Evolutionary conservation across 768 basidiomycete genomes (phyloP).

Genomic region (Russula vinacea): DNA sequence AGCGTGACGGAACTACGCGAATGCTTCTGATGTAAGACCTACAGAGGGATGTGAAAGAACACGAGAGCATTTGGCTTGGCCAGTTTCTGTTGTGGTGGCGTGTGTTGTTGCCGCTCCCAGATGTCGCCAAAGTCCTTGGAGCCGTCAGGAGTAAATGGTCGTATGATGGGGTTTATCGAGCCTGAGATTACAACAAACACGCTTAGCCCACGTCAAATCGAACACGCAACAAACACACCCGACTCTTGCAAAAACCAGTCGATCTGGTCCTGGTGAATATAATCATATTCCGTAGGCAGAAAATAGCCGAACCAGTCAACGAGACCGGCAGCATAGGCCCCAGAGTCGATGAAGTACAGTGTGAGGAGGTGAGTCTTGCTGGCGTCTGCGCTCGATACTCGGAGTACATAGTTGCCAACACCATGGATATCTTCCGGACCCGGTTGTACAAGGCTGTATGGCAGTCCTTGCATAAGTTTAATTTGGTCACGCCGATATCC

Average conservation of each 20-base stretch:
- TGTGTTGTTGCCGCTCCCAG: slow-evolving; percentile 67
- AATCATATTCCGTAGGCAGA: slow-evolving; percentile 78
- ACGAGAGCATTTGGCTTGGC: slow-evolving; percentile 94
- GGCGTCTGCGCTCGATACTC: slow-evolving; percentile 81
- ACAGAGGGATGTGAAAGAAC: slow-evolving; percentile 99
- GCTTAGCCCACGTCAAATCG: background rate
- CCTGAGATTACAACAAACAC: slow-evolving; percentile 35
- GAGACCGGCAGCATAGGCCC: slow-evolving; percentile 63
- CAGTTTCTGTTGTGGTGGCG: slow-evolving; percentile 52
- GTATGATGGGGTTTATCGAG: slow-evolving; percentile 67
- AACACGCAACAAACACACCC: slow-evolving; percentile 36
- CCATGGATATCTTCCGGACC: slow-evolving; percentile 87
- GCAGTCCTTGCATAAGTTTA: slow-evolving; percentile 68
- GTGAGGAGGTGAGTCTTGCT: slow-evolving; percentile 88
- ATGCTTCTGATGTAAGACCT: slow-evolving; percentile 33
- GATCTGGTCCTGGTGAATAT: slow-evolving; percentile 79
- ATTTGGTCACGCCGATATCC: slow-evolving; percentile 61
- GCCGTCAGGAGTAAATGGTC: slow-evolving; percentile 80
- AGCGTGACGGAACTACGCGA: slow-evolving; percentile 1
- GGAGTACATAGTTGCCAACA: slow-evolving; percentile 86
- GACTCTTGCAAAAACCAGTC: slow-evolving; percentile 90
- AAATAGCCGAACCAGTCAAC: slow-evolving; percentile 62
- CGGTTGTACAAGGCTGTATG: slow-evolving; percentile 76
- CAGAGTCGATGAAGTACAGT: slow-evolving; percentile 89
- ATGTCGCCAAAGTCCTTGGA: slow-evolving; percentile 62